Evolutionary conservation across 257 asterid species (phyloP), one percentile per base, ranked within the genome.

Genomic region (Coffea canephora): DNA sequence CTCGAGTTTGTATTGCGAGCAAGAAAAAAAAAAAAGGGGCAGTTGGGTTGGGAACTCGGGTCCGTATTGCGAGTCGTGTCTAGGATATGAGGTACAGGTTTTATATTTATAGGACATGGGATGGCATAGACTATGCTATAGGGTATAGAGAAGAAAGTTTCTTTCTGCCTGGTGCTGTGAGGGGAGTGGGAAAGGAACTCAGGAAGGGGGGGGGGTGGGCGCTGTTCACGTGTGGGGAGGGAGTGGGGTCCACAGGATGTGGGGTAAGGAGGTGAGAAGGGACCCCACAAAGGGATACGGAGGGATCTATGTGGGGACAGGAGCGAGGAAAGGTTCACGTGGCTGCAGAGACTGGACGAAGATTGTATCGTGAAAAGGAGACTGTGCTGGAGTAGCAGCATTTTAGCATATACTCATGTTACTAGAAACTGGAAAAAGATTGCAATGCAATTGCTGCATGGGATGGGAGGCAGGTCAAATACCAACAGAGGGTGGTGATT

Each of bases 31-130:
- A 39, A 39, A 39, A 39, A 39, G 2, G 43, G 43, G 43, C 2
- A 39, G 43, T 39, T 39, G 34, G 69, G 31, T 73, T 43, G 59
- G 21, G 85, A 83, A 90, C n/a, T 87, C 8, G 68, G 54, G 27
- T 73, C 34, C 34, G 34, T 31, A 31, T 39, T 39, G 43, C 43
- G 43, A 39, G 43, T 39, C 43, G 86, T 86, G 92, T 88, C 87
- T 66, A 80, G 87, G 86, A 86, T 52, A 83, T 76, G 74, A 71
- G 89, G 82, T 77, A 79, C 88, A 81, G 83, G 87, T 78, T 81
- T 81, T 79, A 87, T 57, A 89, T 88, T 86, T 91, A 90, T 90
- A 91, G 84, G 88, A 81, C 88, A 80, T 25, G 18, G 0, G 4
- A 4, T 39, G 43, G 43, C 4, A 39, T 39, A 4, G 43, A 31